Conservation (phyloP, 1,284 basidiomycete species). For the Rhodotorula sp. region DNA sequence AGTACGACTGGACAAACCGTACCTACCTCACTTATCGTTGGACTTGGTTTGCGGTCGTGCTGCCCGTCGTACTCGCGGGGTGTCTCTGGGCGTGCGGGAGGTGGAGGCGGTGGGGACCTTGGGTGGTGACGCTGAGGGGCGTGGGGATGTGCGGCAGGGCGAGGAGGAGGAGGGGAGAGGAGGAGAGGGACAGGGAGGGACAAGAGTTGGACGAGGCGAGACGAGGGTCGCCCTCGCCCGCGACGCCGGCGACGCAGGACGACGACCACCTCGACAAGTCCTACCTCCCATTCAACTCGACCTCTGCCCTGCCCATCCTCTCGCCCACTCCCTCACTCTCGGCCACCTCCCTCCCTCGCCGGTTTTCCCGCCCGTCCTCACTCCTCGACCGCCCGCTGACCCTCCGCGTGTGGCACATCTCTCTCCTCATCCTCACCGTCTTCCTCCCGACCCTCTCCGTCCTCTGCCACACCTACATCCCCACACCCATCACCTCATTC, state of each 20-base stretch:
- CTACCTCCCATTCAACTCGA: background rate
- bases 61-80: constrained; percentile 32
- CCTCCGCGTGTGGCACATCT: constrained; percentile 26
- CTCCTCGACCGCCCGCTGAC: constrained; percentile 15
- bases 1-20: constrained; percentile 44
- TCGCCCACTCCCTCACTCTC: background rate
- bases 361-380: background rate
- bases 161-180: constrained; percentile 2
- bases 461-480: constrained; percentile 29
- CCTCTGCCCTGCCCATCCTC: background rate
- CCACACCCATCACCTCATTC: constrained; percentile 29
- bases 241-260: too few species aligned
- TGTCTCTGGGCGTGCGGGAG: constrained; percentile 15
- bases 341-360: background rate
- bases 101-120: constrained; percentile 36
- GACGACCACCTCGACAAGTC: too few species aligned
- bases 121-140: constrained; percentile 14
- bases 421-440: constrained; percentile 24
- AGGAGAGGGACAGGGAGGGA: background rate
- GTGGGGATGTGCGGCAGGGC: constrained; percentile 16
- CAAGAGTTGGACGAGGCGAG: background rate
- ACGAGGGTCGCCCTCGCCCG: background rate
- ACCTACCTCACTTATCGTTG: constrained; percentile 28
- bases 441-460: constrained; percentile 26
- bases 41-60: constrained; percentile 32